Evolutionary conservation across 2,329 filamentous ascomycete species (phyloP), one percentile per base, ranked within the genome.

Genomic region (Rhinocladiella similis): DNA sequence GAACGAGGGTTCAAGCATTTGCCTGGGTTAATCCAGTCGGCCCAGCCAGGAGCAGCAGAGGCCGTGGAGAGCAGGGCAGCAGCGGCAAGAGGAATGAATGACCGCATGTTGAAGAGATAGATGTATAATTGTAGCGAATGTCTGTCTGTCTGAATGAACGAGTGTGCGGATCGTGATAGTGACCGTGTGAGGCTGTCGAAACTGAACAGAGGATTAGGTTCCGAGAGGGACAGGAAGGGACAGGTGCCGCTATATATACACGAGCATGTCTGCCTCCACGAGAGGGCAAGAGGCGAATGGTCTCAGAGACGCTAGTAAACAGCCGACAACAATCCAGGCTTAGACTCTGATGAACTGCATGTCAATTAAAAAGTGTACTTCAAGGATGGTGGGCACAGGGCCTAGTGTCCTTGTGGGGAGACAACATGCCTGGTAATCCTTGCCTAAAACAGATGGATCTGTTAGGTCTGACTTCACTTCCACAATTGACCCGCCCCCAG

Each of bases 41-140:
- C 56, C 42, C 29, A 20, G 16, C 53, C 53, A 53, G 59, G 59
- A 12, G 53, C 46, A 33, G 59, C 55, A 38, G 50, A 29, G 25
- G 54, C 56, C n/a, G 59, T 57, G 53, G 50, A 52, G 48, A 62
- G 19, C 50, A 62, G 59, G 36, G 50, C 38, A 20, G 56, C 53
- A 33, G 55, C 55, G 41, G 59, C 56, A 50, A 62, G 33, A 38
- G 53, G 47, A 33, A 43, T 36, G 53, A 59, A 61, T 43, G 59
- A 59, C 16, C 50, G 53, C 59, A 62, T 62, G 10, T 50, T 62
- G 55, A 7, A 9, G 29, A 33, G 6, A 53, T 49, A 12, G 48
- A 52, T 16, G 16, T 19, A 19, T 7, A 29, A 43, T 45, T 22
- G 53, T 45, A 50, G 20, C 53, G 38, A 54, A 36, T 35, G 38